Percentiles rank a stretch among this genome's conserved stretches.
Conservation (phyloP, 495 filamentous ascomycete species). For the Aspergillus haitiensis region DNA sequence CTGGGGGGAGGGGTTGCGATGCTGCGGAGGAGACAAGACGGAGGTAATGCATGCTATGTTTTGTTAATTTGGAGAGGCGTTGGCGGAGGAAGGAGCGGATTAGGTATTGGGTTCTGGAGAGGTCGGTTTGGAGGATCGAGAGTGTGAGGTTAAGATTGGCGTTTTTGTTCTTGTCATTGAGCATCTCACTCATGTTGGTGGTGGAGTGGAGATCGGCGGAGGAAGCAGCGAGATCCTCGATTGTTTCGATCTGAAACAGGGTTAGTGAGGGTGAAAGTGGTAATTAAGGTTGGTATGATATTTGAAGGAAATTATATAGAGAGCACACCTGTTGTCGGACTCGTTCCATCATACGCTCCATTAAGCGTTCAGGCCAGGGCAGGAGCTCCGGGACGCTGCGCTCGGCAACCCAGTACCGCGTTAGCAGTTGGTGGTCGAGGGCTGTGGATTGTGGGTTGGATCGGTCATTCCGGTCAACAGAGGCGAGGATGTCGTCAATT, state of each 20-base stretch:
- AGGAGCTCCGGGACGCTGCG: conserved; percentile 82
- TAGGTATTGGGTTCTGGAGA: conserved; percentile 88
- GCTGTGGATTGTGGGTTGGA: conserved; percentile 56
- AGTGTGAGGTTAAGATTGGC: conserved; percentile 87
- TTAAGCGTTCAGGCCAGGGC: conserved; percentile 61
- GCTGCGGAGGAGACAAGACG: conserved; percentile 60
- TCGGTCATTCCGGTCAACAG: conserved; percentile 64
- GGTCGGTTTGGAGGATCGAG: conserved; percentile 94
- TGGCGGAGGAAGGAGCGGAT: conserved; percentile 80
- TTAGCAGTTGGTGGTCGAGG: conserved; percentile 82
- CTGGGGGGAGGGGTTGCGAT: conserved; percentile 33
- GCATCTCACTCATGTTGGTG: conserved; percentile 44
- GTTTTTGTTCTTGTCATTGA: conserved; percentile 54
- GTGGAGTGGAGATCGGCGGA: conserved; percentile 45
- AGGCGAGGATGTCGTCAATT: conserved; percentile 84
- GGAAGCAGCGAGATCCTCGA: conserved; percentile 67
- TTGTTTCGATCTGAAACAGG: conserved; percentile 59
- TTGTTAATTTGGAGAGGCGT: conserved; percentile 72
- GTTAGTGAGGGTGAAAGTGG: conserved; percentile 2
- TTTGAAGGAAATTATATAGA: background rate
- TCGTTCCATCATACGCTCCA: conserved; percentile 76
- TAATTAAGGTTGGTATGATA: background rate
- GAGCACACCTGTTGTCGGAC: conserved; percentile 63
- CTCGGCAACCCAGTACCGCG: conserved; percentile 90
- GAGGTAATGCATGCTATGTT: conserved; percentile 47